These are phyloP conservation scores for Colletotrichum spinosum DNA, from an alignment of 2,329 filamentous ascomycete species.

Conservation along the genomic window DNA sequence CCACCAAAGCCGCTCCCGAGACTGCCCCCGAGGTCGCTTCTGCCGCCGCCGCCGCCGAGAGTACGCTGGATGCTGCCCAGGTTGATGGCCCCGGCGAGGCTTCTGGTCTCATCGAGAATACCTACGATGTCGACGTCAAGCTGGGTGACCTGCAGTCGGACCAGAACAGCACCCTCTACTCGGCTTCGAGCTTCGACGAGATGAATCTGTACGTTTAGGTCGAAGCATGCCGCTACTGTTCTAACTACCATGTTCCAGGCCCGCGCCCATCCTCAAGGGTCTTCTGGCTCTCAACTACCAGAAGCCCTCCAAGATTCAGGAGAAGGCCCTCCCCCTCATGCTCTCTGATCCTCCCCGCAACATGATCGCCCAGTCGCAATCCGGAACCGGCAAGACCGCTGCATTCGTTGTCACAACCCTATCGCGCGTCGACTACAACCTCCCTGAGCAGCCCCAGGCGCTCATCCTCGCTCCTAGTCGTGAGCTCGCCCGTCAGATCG, in stretches of 20 bases:
- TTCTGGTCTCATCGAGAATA: constrained; percentile 74
- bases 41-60: constrained; percentile 40
- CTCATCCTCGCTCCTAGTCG: constrained; percentile 91
- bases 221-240: neutral
- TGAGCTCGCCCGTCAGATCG: constrained; percentile 94
- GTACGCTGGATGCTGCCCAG: constrained; percentile 43
- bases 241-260: constrained; percentile 40
- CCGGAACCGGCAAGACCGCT: constrained; percentile 96
- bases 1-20: constrained; percentile 39
- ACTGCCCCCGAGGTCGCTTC: constrained; percentile 39
- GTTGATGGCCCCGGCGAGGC: constrained; percentile 50
- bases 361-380: constrained; percentile 99
- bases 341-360: constrained; percentile 88
- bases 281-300: constrained; percentile 86
- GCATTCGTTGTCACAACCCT: constrained; percentile 95
- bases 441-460: constrained; percentile 80
- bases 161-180: constrained; percentile 87
- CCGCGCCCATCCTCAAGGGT: constrained; percentile 76
- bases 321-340: constrained; percentile 90
- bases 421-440: constrained; percentile 81
- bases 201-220: constrained; percentile 77
- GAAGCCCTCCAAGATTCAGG: constrained; percentile 98
- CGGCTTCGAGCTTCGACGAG: constrained; percentile 85
- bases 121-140: constrained; percentile 92
- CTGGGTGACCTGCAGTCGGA: constrained; percentile 90